Conservation (phyloP, 2,329 filamentous ascomycete species). For the Metarhizium robertsii region DNA sequence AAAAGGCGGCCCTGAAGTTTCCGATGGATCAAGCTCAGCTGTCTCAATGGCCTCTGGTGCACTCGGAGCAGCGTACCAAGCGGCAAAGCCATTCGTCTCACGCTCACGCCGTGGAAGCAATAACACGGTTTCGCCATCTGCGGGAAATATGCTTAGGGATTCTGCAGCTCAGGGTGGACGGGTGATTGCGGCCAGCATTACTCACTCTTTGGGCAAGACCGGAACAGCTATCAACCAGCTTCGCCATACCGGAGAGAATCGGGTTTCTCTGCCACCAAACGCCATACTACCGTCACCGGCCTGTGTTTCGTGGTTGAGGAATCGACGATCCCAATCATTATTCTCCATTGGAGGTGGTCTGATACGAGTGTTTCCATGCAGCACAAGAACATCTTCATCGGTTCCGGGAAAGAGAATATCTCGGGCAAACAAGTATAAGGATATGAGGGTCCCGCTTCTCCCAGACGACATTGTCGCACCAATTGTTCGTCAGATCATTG, state of each 20-base stretch:
- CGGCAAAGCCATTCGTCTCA: slow-evolving; percentile 50
- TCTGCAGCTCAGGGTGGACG: slow-evolving; percentile 62
- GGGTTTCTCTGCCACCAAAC: slow-evolving; percentile 56
- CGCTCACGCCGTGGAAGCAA: slow-evolving; percentile 43
- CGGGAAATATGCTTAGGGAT: slow-evolving; percentile 40
- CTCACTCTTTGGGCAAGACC: slow-evolving; percentile 65
- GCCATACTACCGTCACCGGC: slow-evolving; percentile 42
- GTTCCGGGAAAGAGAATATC: slow-evolving; percentile 42
- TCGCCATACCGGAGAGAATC: slow-evolving; percentile 66
- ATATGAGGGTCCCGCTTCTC: slow-evolving; percentile 56
- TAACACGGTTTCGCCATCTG: slow-evolving; percentile 20
- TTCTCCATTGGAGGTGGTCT: slow-evolving; percentile 57
- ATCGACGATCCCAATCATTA: slow-evolving; percentile 52
- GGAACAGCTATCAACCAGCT: slow-evolving; percentile 60
- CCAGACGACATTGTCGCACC: slow-evolving; percentile 51
- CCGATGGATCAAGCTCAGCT: slow-evolving; percentile 43
- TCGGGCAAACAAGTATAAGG: slow-evolving; percentile 50
- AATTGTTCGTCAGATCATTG: slow-evolving; percentile 44
- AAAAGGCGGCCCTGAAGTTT: slow-evolving; percentile 35
- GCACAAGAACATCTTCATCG: slow-evolving; percentile 43
- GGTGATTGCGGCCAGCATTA: slow-evolving; percentile 64
- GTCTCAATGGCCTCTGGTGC: slow-evolving; percentile 64
- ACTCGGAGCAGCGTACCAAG: slow-evolving; percentile 60
- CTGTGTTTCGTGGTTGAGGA: slow-evolving; percentile 57
- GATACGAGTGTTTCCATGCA: slow-evolving; percentile 56